phyloP scores from a whole-genome alignment of 1,284 basidiomycete genomes.

The Apiotrichum domesticum region DNA sequence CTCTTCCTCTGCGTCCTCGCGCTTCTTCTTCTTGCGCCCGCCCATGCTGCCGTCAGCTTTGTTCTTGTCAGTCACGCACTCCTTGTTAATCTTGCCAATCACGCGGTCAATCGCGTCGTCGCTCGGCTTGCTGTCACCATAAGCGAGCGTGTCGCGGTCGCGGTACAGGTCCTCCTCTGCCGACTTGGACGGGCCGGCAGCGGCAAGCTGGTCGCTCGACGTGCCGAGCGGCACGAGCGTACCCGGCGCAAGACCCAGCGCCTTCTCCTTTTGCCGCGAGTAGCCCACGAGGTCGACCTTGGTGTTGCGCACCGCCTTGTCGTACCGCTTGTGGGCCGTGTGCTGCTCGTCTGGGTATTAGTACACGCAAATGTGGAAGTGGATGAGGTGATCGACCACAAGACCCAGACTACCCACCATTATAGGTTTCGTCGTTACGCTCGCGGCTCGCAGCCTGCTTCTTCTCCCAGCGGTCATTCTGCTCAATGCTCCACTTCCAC shows the following conservation, averaged over 20 bases:
- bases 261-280: constrained; percentile 77
- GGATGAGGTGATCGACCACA: neutral
- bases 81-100: constrained; percentile 83
- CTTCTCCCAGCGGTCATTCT: constrained; percentile 90
- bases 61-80: constrained; percentile 56
- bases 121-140: constrained; percentile 86
- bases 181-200: constrained; percentile 47
- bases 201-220: constrained; percentile 38
- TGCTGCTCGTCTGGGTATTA: constrained; percentile 69
- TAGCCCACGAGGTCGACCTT: constrained; percentile 82
- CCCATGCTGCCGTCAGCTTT: constrained; percentile 2
- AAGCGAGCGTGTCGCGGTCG: constrained; percentile 80
- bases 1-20: constrained; percentile 82
- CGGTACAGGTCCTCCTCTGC: constrained; percentile 79
- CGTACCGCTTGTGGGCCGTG: constrained; percentile 79
- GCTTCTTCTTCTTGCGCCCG: constrained; percentile 49
- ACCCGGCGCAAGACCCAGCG: constrained; percentile 64
- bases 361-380: neutral
- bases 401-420: constrained; percentile 22
- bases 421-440: constrained; percentile 57
- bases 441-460: constrained; percentile 56
- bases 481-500: constrained; percentile 90
- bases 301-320: constrained; percentile 77
- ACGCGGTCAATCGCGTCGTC: constrained; percentile 94
- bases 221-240: constrained; percentile 49